Conservation (phyloP, 345 rosid species). For the Pugionium dolabratum region DNA sequence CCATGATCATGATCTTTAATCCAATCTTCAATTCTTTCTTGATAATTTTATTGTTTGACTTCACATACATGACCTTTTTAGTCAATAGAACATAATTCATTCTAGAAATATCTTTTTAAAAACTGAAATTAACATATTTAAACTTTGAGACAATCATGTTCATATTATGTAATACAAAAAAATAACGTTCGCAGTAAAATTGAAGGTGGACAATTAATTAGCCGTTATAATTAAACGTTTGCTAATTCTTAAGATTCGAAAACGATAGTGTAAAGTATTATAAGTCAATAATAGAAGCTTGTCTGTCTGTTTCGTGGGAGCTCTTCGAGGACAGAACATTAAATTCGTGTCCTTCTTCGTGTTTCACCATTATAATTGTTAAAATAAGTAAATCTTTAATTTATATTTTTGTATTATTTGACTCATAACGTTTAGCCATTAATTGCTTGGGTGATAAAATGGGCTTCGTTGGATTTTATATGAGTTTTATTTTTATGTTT, state of each 20-base stretch:
- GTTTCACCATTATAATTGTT: conserved; percentile 20
- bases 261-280: not conserved
- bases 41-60: conserved; percentile 20
- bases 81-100: no score
- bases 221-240: not conserved
- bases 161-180: not conserved
- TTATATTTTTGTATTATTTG: conserved; percentile 1
- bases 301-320: conserved; percentile 28
- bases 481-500: not conserved
- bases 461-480: not conserved
- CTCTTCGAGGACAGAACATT: conserved; percentile 35
- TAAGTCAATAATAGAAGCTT: conserved; percentile 11
- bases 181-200: conserved; percentile 1
- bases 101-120: no score
- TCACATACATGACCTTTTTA: not conserved
- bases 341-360: conserved; percentile 34
- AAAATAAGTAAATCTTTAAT: not conserved
- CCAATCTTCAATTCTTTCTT: conserved; percentile 9
- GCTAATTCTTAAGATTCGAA: conserved; percentile 23
- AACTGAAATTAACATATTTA: no score
- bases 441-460: not conserved
- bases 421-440: not conserved
- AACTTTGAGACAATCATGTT: no score
- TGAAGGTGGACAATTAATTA: conserved; percentile 16
- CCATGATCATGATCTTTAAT: conserved; percentile 13